phyloP scores from a whole-genome alignment of 2,329 filamentous ascomycete genomes.

The Aureobasidium sp. region DNA sequence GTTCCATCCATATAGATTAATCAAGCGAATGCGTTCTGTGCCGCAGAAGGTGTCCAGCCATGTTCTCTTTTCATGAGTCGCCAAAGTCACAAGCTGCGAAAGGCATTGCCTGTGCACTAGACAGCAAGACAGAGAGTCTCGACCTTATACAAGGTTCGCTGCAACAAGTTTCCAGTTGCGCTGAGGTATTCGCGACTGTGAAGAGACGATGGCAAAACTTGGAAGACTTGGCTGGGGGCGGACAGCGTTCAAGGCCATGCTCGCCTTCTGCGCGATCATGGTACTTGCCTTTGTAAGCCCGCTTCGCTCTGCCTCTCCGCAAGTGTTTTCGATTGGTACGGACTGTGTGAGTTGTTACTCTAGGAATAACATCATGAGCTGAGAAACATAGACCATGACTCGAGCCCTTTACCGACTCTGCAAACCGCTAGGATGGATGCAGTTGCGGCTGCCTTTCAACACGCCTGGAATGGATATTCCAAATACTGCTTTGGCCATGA shows the following conservation, averaged over 20 bases:
- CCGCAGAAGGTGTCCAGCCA: background rate
- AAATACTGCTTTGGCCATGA: constrained; percentile 30
- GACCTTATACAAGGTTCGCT: background rate
- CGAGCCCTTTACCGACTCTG: background rate
- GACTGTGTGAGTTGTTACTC: background rate
- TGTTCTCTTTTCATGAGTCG: background rate
- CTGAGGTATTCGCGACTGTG: too few relatives aligned
- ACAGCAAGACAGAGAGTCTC: background rate
- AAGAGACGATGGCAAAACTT: background rate
- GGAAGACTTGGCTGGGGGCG: background rate
- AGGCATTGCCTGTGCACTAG: too few relatives aligned
- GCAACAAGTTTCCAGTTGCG: background rate
- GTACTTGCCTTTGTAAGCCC: background rate
- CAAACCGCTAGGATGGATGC: background rate
- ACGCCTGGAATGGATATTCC: constrained; percentile 31
- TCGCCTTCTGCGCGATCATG: background rate
- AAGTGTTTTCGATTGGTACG: background rate
- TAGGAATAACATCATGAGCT: background rate
- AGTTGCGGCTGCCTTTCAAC: constrained; percentile 23
- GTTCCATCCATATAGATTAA: background rate
- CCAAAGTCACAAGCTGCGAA: background rate
- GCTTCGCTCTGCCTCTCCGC: background rate
- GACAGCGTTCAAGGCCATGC: background rate
- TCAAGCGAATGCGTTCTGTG: background rate
- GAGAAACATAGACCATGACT: background rate